phyloP scores from a whole-genome alignment of 2,329 filamentous ascomycete genomes.

The Aspergillus ochraceoroseus region DNA sequence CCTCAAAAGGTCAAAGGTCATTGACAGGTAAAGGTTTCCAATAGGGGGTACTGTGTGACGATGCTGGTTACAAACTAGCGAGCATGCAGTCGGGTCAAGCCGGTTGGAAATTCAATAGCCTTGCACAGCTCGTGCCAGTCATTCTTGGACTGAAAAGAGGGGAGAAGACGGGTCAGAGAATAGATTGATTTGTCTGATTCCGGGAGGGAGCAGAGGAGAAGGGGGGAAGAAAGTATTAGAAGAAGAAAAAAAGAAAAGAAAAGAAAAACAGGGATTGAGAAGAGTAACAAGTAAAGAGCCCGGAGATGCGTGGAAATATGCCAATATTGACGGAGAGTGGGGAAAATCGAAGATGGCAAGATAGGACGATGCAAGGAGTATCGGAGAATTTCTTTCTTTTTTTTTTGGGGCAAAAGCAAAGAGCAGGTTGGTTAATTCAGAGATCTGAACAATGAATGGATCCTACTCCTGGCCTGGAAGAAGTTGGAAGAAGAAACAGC shows the following conservation, averaged over 20 bases:
- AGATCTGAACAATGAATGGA: no score
- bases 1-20: neutral
- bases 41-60: slow-evolving; percentile 5
- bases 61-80: neutral
- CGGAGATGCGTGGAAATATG: slow-evolving; percentile 8
- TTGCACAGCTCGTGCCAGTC: slow-evolving; percentile 2
- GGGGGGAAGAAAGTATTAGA: no score
- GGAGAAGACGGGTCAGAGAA: slow-evolving; percentile 2
- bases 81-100: slow-evolving; percentile 1
- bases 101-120: slow-evolving; percentile 9
- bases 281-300: no score
- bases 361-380: neutral
- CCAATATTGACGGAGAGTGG: neutral
- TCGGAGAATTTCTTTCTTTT: no score
- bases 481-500: no score
- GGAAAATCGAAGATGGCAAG: neutral
- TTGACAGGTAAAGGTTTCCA: neutral
- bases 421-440: neutral
- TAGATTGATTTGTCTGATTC: slow-evolving; percentile 4
- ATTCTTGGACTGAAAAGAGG: neutral
- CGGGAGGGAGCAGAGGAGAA: slow-evolving; percentile 2
- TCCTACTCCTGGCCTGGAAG: no score
- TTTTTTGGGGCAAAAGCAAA: no score
- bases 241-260: slow-evolving; percentile 3
- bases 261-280: neutral